Evolutionary conservation across 306 rosid genomes (phyloP).

Genomic region (Casuarina glauca): DNA sequence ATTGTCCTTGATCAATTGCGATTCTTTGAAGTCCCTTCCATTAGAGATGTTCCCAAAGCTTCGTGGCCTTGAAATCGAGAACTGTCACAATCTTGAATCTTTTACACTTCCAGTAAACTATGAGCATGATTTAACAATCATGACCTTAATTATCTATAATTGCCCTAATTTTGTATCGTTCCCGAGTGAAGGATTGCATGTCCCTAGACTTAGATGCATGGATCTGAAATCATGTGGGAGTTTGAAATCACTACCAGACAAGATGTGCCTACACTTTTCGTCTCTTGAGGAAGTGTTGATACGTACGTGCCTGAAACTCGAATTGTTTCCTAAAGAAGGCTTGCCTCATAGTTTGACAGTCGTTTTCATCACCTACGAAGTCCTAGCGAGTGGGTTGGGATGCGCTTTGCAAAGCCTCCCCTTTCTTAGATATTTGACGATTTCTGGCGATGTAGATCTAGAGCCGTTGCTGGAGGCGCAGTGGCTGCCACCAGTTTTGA

Average conservation of each 20-base stretch:
- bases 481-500: no score
- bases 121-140: neutral
- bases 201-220: neutral
- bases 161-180: neutral
- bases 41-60: neutral
- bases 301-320: neutral
- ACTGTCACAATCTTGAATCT: neutral
- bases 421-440: accelerated
- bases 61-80: accelerated
- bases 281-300: accelerated
- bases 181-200: neutral
- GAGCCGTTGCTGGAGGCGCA: neutral
- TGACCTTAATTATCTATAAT: neutral
- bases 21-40: neutral
- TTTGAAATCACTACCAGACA: neutral
- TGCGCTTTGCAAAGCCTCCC: constrained; percentile 6
- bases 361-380: neutral
- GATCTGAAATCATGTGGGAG: no score
- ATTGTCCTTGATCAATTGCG: accelerated
- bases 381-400: neutral
- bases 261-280: neutral
- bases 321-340: neutral
- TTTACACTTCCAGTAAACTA: neutral
- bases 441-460: neutral
- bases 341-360: neutral